Evolutionary conservation across 2,329 filamentous ascomycete species (phyloP), one percentile per base, ranked within the genome.

Genomic region (Colletotrichum musicola): DNA sequence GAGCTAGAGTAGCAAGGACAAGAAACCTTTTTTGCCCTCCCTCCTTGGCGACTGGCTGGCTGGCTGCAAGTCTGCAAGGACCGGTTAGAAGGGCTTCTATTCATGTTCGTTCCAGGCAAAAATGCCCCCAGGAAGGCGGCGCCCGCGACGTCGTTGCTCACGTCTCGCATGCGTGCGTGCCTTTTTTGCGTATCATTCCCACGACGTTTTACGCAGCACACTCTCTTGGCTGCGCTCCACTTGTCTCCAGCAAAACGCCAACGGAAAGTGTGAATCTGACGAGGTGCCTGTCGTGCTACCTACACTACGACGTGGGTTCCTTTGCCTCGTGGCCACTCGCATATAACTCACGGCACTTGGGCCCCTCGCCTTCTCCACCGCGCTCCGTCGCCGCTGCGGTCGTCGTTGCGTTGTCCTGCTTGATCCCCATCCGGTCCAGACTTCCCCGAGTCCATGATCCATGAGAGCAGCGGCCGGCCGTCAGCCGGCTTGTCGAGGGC

Each of bases 311-410:
- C 38, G 64, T 51, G 59, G 60, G 38, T 44, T 64, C 44, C 46
- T 50, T 50, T 50, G 13, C 46, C 46, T 40, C 38, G 30, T 18
- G 44, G 51, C n/a, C 53, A 42, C 53, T 12, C 51, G 40, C 53
- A 51, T 56, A 64, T 47, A 67, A 47, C 64, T 47, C 47, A 58
- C 64, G 61, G 54, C 60, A 58, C 64, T 54, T 59, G 64, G 54
- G 25, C 54, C 60, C 40, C 42, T 53, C 9, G n/a, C 30, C 9
- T 58, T 58, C 64, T 68, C 64, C 64, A 68, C 62, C 51, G 14
- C 47, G 35, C 53, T 25, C 27, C 58, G 22, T 25, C 30, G 50
- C 35, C 53, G 27, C 27, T 2, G 27, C 6, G 27, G 60, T 68
- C 54, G 53, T 46, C 46, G 44, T 57, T 38, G 60, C 49, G 57